A percentile compares a stretch with the other conserved stretches of the same genome.
phyloP scores from a whole-genome alignment of 1,284 basidiomycete species.

The Malassezia furfur region DNA sequence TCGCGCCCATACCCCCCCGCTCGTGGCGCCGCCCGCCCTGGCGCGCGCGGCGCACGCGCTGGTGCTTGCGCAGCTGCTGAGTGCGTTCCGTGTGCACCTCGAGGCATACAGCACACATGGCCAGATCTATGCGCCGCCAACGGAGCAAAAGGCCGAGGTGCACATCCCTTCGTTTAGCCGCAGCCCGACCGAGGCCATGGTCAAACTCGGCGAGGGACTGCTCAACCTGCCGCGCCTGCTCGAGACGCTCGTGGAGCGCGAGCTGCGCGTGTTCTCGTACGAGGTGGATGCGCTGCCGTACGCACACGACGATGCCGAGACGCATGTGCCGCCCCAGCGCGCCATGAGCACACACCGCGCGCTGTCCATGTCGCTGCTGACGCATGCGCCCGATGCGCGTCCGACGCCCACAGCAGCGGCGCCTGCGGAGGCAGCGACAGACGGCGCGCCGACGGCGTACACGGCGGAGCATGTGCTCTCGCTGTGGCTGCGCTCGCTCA shows the following conservation, averaged over 20 bases:
- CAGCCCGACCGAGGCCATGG: slow-evolving; percentile 76
- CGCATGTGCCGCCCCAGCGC: not conserved
- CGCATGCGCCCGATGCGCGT: not conserved
- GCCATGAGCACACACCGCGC: not conserved
- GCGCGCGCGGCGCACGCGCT: slow-evolving; percentile 9
- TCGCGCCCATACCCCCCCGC: not conserved
- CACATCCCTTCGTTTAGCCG: slow-evolving; percentile 81
- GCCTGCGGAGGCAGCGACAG: not conserved
- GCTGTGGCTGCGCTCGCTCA: slow-evolving; percentile 73
- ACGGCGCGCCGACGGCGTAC: not conserved
- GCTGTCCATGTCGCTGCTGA: slow-evolving; percentile 6
- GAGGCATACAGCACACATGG: slow-evolving; percentile 9
- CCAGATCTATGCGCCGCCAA: not conserved
- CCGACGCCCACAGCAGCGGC: not conserved
- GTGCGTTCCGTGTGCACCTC: slow-evolving; percentile 8
- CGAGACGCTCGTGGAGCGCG: slow-evolving; percentile 85
- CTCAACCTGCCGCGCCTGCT: slow-evolving; percentile 85
- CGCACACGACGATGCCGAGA: slow-evolving; percentile 11
- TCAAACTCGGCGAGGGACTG: slow-evolving; percentile 79
- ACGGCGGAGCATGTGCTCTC: slow-evolving; percentile 58
- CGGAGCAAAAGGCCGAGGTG: not conserved
- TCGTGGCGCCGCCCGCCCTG: not conserved
- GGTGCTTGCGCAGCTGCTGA: slow-evolving; percentile 10
- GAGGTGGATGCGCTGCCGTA: slow-evolving; percentile 8
- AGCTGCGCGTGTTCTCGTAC: slow-evolving; percentile 57